Percentiles rank a stretch among this genome's conserved stretches.
phyloP scores from a whole-genome alignment of 192 early-diverging fungal genomes.

The Allomyces arbusculus region DNA sequence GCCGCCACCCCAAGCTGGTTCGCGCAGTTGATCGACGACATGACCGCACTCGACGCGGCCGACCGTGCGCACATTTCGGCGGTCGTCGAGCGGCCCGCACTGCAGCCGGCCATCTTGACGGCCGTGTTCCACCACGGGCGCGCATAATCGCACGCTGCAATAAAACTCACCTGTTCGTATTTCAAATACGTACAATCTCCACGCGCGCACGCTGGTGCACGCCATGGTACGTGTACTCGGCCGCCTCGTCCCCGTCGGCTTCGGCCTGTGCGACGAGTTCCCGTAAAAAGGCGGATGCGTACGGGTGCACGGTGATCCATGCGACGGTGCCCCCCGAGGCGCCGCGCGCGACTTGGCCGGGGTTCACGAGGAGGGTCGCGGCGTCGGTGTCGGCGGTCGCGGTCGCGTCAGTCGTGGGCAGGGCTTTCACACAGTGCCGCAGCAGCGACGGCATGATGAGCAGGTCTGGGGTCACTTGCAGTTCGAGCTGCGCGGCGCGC shows the following conservation, averaged over 20 bases:
- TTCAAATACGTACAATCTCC: background rate
- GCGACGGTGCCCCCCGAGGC: background rate
- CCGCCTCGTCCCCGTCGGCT: background rate
- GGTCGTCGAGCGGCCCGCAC: background rate
- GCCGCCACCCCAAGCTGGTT: background rate
- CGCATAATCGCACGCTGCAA: background rate
- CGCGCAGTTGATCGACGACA: background rate
- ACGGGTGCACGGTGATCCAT: background rate
- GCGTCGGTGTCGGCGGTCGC: background rate
- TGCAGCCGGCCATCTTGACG: background rate
- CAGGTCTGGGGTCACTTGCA: background rate
- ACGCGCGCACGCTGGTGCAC: background rate
- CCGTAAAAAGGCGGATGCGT: background rate
- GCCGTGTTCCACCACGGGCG: background rate
- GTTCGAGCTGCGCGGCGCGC: background rate
- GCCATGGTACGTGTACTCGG: background rate
- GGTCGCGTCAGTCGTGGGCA: background rate
- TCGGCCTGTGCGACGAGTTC: background rate
- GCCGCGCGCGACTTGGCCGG: background rate
- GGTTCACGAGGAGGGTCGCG: background rate
- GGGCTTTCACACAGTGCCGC: background rate
- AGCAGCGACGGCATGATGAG: background rate
- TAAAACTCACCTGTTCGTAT: background rate
- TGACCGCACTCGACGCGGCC: background rate
- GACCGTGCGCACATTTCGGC: background rate